Conservation (phyloP, 805 yeast species). For the Candida saitoana region DNA sequence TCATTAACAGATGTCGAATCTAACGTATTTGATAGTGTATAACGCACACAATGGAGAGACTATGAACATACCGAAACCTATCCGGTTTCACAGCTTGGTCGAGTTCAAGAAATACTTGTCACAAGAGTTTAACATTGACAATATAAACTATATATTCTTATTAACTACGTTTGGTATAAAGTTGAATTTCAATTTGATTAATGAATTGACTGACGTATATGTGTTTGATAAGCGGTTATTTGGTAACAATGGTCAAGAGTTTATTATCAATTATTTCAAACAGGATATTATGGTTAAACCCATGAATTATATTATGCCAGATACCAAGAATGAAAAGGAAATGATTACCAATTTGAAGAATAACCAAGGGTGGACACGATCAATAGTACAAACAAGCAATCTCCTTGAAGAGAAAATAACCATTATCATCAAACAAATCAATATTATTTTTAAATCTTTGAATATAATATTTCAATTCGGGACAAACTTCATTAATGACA, state of each 20-base stretch:
- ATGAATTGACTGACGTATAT: conserved; percentile 53
- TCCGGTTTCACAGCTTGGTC: conserved; percentile 32
- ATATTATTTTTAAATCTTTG: conserved; percentile 42
- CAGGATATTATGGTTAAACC: background rate
- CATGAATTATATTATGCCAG: background rate
- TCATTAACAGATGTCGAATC: conserved; percentile 12
- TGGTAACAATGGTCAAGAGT: conserved; percentile 15
- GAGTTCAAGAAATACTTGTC: conserved; percentile 28
- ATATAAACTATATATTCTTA: conserved; percentile 40
- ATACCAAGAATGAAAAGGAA: conserved; percentile 12
- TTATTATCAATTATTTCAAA: background rate
- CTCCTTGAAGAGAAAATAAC: conserved; percentile 26
- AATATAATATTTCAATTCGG: conserved; percentile 48
- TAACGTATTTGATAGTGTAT: conserved; percentile 26
- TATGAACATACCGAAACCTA: conserved; percentile 36
- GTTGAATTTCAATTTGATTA: conserved; percentile 49
- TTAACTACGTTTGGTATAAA: conserved; percentile 64
- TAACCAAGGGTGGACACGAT: conserved; percentile 51
- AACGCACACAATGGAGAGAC: conserved; percentile 37
- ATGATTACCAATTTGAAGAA: conserved; percentile 36
- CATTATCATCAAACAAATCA: conserved; percentile 30
- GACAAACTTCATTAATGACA: conserved; percentile 45
- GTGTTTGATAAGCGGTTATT: conserved; percentile 63
- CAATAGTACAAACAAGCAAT: conserved; percentile 39
- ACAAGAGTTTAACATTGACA: conserved; percentile 23